These are phyloP conservation scores for Torrubiellomyces zombiae DNA, from an alignment of 2,329 filamentous ascomycete species.

Conservation along the genomic window DNA sequence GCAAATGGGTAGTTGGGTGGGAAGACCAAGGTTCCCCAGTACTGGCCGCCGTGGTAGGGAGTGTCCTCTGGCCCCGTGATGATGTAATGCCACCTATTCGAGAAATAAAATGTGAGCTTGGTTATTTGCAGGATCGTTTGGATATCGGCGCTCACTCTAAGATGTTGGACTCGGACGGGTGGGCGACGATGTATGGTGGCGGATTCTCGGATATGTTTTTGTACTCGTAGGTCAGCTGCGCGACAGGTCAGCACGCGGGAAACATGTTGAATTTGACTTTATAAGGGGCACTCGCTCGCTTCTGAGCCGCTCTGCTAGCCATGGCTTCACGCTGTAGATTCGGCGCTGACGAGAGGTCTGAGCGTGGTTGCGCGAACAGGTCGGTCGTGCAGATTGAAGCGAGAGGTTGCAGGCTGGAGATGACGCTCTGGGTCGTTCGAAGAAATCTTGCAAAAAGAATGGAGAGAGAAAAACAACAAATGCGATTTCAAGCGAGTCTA, in stretches of 20 bases:
- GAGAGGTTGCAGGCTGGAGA: too few relatives aligned
- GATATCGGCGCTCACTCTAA: slow-evolving; percentile 53
- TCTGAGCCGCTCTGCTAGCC: slow-evolving; percentile 58
- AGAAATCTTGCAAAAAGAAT: too few relatives aligned
- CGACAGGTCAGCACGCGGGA: slow-evolving; percentile 8
- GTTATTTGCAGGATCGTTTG: too few relatives aligned
- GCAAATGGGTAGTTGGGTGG: slow-evolving; percentile 95
- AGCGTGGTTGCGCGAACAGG: slow-evolving; percentile 6
- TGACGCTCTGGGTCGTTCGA: too few relatives aligned
- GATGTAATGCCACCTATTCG: slow-evolving; percentile 72
- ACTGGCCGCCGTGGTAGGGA: slow-evolving; percentile 86
- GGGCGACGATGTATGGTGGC: slow-evolving; percentile 74
- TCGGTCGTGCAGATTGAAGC: too few relatives aligned
- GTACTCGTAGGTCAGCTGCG: slow-evolving; percentile 43
- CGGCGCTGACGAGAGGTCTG: slow-evolving; percentile 1
- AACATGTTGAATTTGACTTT: background rate
- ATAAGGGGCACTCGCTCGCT: slow-evolving; percentile 36
- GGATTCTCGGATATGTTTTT: slow-evolving; percentile 54
- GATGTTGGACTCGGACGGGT: slow-evolving; percentile 82
- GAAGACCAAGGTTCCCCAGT: slow-evolving; percentile 95
- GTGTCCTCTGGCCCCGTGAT: slow-evolving; percentile 89
- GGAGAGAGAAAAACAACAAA: too few relatives aligned
- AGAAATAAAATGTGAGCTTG: too few relatives aligned
- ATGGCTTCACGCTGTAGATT: slow-evolving; percentile 21
- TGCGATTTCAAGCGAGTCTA: too few relatives aligned